Evolutionary conservation across 1,284 basidiomycete genomes (phyloP), one percentile per base, ranked within the genome.

Genomic region (Cutaneotrichosporon sp.): DNA sequence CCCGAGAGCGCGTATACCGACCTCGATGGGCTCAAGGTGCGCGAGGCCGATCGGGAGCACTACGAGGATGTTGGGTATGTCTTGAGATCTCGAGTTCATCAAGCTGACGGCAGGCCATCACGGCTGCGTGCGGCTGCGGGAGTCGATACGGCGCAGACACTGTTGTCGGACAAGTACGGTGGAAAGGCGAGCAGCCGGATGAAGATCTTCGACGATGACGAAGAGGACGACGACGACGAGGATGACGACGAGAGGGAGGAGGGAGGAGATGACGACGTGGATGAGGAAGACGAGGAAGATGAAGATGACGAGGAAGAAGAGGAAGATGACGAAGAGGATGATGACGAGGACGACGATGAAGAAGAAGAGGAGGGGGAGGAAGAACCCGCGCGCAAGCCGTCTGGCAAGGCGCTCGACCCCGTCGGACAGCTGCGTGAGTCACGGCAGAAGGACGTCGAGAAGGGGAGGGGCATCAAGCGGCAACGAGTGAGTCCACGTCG

Each of bases 11-110:
- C 85, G 31, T 82, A 81, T 64, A 70, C 74, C 16, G 72, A 74
- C 8, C 69, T 83, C 80, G 73, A 75, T 57, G 71, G 69, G 7
- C 64, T 69, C n/a, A 64, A 69, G 30, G 56, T 68, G 42, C 69
- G 71, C 22, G 73, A 73, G 6, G 75, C 62, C 3, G 69, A 69
- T 0, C 83, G 88, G 70, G 88, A 87, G 69, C 92, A 94, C 78
- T 95, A 94, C 76, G 73, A 91, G 50, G 86, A 90, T 72, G 90
- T 93, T 53, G 90, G 89, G 90, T 92, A 76, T 71, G 11, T 9
- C 42, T 34, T 51, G 7, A 26, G 26, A n/a, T 21, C 1, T 18
- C 18, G 13, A 16, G 16, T 36, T 46, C 4, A 1, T 26, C 2
- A 1, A 31, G 26, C 53, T 55, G 13, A 38, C 14, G 57, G 40